Base-by-base conservation (phyloP, 2,329 filamentous ascomycete species). In the Aureobasidium zeae region DNA sequence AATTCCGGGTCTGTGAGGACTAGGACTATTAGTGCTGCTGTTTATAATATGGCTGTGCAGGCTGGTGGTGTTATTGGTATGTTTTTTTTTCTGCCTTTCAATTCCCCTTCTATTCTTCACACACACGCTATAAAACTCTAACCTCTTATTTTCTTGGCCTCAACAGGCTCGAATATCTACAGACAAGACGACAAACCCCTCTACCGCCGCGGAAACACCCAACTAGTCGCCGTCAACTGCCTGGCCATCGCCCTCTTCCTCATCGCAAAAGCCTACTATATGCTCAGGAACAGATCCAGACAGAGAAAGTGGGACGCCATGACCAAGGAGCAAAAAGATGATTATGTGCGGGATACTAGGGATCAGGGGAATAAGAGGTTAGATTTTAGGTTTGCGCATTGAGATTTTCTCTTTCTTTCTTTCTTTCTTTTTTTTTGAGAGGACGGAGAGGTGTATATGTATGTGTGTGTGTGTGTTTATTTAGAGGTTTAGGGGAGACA, bases 21-120 rank as follows among this genome's bases (percentile, higher is more conserved):
- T 2, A 55, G 64, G 29, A 59, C 63, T 4, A 60, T 67, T 3
- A 60, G 58, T 1, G 62, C 63, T 0, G 64, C 65, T 1, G 52
- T 63, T 3, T 65, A 63, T 46, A 64, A 53, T 44, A 66, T 70
- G 59, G 60, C 63, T 32, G 65, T 71, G 4, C 70, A 74, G 52
- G 54, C 66, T 1, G 66, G 66, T 21, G 65, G 65, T 19, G 67
- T 72, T 26, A 65, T 69, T 29, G 60, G 60, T 4, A 61, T n/a
- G n/a, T n/a, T n/a, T n/a, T n/a, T n/a, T n/a, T n/a, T n/a, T n/a
- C 62, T 0, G 68, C 72, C 43, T 69, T 73, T 34, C 73, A 72
- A 53, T 65, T 69, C 21, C 56, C 63, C 46, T 61, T 71, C 45
- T 65, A 72, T 41, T 56, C 58, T 38, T 69, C 67, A 67, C 46